phyloP scores from a whole-genome alignment of 768 basidiomycete genomes.

The Grammothele lineata region DNA sequence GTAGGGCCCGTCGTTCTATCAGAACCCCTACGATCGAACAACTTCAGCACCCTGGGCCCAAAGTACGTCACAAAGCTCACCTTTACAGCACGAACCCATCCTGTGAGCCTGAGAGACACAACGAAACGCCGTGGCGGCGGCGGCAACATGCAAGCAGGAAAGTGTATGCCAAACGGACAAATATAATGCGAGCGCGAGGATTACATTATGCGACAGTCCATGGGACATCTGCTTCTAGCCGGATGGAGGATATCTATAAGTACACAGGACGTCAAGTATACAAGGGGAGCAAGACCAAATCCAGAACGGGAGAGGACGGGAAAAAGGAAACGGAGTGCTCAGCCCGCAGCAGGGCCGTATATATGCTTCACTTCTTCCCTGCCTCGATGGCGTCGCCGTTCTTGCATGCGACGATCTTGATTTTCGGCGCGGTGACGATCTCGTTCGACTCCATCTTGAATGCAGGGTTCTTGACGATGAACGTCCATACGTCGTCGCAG shows the following conservation, averaged over 20 bases:
- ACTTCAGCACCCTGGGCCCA: too few relatives aligned
- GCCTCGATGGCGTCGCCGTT: constrained; percentile 85
- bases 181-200: not conserved
- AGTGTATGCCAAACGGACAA: not conserved
- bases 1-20: too few relatives aligned
- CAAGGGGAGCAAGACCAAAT: too few relatives aligned
- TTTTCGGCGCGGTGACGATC: constrained; percentile 65
- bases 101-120: too few relatives aligned
- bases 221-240: not conserved
- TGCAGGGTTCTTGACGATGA: constrained; percentile 86
- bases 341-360: not conserved
- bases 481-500: constrained; percentile 98
- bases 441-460: constrained; percentile 97
- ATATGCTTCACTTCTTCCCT: constrained; percentile 66
- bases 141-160: too few relatives aligned
- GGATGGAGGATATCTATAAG: not conserved
- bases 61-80: too few relatives aligned
- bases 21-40: too few relatives aligned
- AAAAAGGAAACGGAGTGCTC: not conserved
- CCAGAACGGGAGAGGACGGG: not conserved
- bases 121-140: too few relatives aligned
- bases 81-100: too few relatives aligned
- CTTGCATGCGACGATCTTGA: constrained; percentile 99
- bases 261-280: not conserved
- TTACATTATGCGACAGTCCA: not conserved